These are phyloP conservation scores for Podospora fimiseda DNA, from an alignment of 495 filamentous ascomycete species.

Conservation along the genomic window DNA sequence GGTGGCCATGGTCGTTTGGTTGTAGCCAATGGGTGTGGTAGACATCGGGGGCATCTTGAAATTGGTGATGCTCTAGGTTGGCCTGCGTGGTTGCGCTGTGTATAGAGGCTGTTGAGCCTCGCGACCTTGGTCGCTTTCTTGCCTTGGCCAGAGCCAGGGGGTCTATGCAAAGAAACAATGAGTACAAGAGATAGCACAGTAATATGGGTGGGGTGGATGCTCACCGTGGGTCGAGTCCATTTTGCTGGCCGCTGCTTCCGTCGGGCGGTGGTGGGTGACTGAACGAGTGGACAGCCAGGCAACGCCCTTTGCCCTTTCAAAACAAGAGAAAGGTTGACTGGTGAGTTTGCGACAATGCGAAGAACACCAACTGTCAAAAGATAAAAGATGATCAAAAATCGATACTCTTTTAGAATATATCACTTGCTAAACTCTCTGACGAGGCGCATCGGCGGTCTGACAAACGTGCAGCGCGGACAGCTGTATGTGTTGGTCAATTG, in stretches of 20 bases:
- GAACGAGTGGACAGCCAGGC: conserved; percentile 13
- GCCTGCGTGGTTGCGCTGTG: conserved; percentile 65
- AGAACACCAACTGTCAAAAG: not conserved
- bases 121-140: conserved; percentile 62
- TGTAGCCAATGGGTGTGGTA: conserved; percentile 48
- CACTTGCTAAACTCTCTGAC: not conserved
- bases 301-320: conserved; percentile 14
- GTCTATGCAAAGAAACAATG: conserved; percentile 18
- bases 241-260: conserved; percentile 17
- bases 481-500: conserved; percentile 19
- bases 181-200: conserved; percentile 7
- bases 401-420: conserved; percentile 5
- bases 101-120: conserved; percentile 80
- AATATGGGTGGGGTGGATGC: conserved; percentile 5
- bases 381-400: conserved; percentile 8
- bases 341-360: conserved; percentile 15
- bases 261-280: too few species aligned
- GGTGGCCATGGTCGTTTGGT: conserved; percentile 43
- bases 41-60: conserved; percentile 45
- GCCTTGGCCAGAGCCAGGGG: conserved; percentile 31
- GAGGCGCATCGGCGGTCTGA: conserved; percentile 11
- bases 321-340: conserved; percentile 12
- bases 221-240: conserved; percentile 33
- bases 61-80: conserved; percentile 54
- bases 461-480: conserved; percentile 12